Base-by-base conservation (phyloP, 352 stramenopile species). In the Pythium oligandrum region DNA sequence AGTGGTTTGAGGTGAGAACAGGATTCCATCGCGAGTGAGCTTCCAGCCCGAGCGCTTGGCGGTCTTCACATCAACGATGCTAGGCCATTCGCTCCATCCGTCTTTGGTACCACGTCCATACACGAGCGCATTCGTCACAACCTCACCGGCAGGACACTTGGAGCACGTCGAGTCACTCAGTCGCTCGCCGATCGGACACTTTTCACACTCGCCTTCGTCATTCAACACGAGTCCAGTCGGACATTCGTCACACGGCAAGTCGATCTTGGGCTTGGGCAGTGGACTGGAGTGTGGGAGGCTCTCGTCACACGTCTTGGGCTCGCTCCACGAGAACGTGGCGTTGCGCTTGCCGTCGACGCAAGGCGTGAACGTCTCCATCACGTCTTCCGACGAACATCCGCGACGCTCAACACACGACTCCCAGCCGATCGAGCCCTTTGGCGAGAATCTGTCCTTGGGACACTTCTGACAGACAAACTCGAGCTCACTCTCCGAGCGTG, bases 381-480 rank as follows among this genome's bases (percentile, higher is more conserved):
- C 62, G 36, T 91, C 83, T 6, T 88, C 77, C 2, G 66, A 55
- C 2, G 75, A 64, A 40, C 83, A 93, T n/a, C 77, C 48, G 11
- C 79, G 78, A 34, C 73, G 75, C 39, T 74, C 63, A 0, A 91
- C 74, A 47, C 83, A 93, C 0, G 83, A 78, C 0, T 74, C 75
- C 33, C 79, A 54, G 1, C 81, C 80, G 48, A 93, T 87, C 4
- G 83, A 93, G 10, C 83, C 83, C 39, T 88, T 86, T 0, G 78
- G 77, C 2, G 83, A 61, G 42, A 75, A 86, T 1, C 71, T 88
- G 44, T 80, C 75, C 3, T 58, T 48, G 6, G 80, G 83, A 55
- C 83, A 93, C 35, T 69, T 40, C 45, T 88, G 85, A 57, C 83
- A 93, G 33, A 60, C 79, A 44, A 90, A 93, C 44, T 88, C 83